Evolutionary conservation across 2,329 filamentous ascomycete species (phyloP), one percentile per base, ranked within the genome.

Genomic region (Exophiala lecanii-corni): DNA sequence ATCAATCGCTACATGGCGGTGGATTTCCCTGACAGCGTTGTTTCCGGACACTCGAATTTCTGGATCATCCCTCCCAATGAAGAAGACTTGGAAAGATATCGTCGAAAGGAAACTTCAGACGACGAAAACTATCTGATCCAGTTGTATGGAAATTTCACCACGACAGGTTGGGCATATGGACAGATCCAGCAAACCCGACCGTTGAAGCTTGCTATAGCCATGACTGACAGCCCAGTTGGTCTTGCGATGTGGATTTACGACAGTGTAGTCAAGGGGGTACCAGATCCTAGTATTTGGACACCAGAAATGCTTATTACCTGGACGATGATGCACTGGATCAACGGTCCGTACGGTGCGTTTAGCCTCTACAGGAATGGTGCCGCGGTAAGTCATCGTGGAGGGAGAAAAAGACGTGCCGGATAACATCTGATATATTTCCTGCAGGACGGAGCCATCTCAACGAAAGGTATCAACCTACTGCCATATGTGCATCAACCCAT

Each of bases 251-350:
- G 58, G 58, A 57, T 60, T 39, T 48, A 49, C 13, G 56, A 59
- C 35, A 52, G 52, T 34, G 40, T 60, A 5, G 42, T 50, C 16
- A 36, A 42, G 9, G 54, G 50, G 5, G 47, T 47, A 43, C 33
- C 41, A 2, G 54, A 57, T 19, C 47, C 42, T 10, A 44, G 51
- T 28, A 47, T 55, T n/a, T 59, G 53, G 45, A 56, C 46, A 9
- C 43, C 51, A 15, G 41, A 51, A 2, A 48, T 55, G 23, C 35
- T 59, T 9, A 55, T 61, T 28, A 59, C 56, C 3, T 55, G 56
- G 55, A 59, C 57, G 7, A 51, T 59, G 49, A 57, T 60, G 47
- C 56, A 60, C 35, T 59, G 51, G 47, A 47, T 58, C 36, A 33
- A 39, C 20, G 53, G 55, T 12, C 55, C 55, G 1, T 50, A 47